Evolutionary conservation across 176 grass and related monocot species (phyloP), one percentile per base, ranked within the genome.

Genomic region (Guadua angustifolia): DNA sequence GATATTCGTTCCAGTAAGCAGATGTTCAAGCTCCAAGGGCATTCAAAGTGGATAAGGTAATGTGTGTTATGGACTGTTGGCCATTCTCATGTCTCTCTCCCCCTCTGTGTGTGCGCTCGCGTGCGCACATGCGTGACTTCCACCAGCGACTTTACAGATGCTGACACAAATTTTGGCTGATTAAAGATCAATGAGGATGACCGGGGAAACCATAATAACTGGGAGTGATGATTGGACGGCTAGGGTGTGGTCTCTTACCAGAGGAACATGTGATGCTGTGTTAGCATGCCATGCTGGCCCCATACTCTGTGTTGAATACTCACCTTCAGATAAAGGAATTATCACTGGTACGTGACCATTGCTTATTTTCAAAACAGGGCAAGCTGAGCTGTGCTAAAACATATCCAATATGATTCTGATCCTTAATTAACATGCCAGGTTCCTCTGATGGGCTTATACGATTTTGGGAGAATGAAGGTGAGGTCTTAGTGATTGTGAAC

Each of bases 401-500:
- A 75, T 86, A 71, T 70, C 38, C 4, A 86, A 16, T 43, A 45
- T 40, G 62, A 22, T 33, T 81, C 78, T 88, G 75, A 93, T 80
- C 72, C 32, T 46, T 82, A 32, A 62, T 42, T 73, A 58, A 75
- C n/a, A 76, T 89, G 51, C 80, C 91, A 99, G 96, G 96, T 88
- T 99, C 96, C 63, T 82, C 91, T 81, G 96, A 99, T 65, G 93
- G 96, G 70, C 89, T 99, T 78, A 90, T 99, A 85, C 88, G 91
- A 64, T 99, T 99, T 90, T 99, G 96, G 96, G 96, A 99, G 95
- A 99, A 90, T 86, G 96, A 99, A 99, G 96, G 96, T 95, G 81
- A 88, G 76, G 9, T 55, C 76, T 78, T 86, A 36, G 29, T 61
- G 60, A 67, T 82, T 69, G 25, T 73, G 67, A 71, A 72, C 74